Conservation (phyloP, 2,329 filamentous ascomycete genomes). For the Microdochium nivale region DNA sequence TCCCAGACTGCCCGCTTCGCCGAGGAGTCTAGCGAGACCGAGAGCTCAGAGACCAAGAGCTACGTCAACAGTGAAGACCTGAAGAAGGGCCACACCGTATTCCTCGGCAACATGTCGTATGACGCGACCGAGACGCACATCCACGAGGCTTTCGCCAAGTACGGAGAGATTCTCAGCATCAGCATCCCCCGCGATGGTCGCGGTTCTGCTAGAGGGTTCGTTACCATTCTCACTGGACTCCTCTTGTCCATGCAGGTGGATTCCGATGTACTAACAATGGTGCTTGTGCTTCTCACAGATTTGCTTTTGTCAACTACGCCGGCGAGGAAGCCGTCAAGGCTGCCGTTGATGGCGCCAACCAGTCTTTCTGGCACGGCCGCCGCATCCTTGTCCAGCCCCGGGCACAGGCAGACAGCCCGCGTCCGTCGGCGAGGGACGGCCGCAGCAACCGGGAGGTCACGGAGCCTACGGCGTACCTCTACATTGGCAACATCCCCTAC, state of each 20-base stretch:
- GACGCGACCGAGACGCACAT: slow-evolving; percentile 56
- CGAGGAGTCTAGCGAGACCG: slow-evolving; percentile 6
- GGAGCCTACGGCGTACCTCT: slow-evolving; percentile 57
- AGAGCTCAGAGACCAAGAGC: slow-evolving; percentile 3
- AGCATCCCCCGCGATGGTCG: slow-evolving; percentile 16
- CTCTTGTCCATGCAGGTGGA: neutral
- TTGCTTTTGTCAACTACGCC: slow-evolving; percentile 17
- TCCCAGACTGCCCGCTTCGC: slow-evolving; percentile 17
- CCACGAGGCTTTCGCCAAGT: slow-evolving; percentile 45
- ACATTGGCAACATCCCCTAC: slow-evolving; percentile 79
- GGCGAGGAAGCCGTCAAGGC: slow-evolving; percentile 6
- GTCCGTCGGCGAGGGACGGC: neutral
- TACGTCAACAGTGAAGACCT: neutral
- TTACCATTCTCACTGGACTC: slow-evolving; percentile 1
- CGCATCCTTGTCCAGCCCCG: slow-evolving; percentile 16
- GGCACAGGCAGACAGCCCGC: neutral
- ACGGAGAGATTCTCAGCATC: slow-evolving; percentile 14
- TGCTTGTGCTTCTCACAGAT: slow-evolving; percentile 10
- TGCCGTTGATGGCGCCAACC: slow-evolving; percentile 15
- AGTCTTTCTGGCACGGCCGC: slow-evolving; percentile 24
- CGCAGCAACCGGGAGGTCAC: neutral
- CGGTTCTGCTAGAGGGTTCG: slow-evolving; percentile 23
- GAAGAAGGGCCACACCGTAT: slow-evolving; percentile 19
- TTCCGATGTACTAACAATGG: neutral
- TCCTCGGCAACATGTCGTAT: slow-evolving; percentile 62